Percentiles rank a stretch among this genome's conserved stretches.
Conservation (phyloP, 352 stramenopile species). For the Globisporangium splendens region DNA sequence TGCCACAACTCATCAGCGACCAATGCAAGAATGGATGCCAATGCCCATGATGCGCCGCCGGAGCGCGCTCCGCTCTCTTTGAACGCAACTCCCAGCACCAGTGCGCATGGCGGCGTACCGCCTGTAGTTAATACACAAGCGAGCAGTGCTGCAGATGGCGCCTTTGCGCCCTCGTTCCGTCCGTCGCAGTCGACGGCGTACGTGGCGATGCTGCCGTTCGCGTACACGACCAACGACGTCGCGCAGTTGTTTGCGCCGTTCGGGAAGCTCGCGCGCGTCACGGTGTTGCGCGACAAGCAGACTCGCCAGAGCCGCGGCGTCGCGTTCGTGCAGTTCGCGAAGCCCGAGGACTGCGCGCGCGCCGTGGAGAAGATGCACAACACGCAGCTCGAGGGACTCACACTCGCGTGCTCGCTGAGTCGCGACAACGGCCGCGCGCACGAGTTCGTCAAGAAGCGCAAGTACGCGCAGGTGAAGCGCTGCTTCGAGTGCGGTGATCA, state of each 20-base stretch:
- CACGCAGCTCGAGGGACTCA: slow-evolving; percentile 54
- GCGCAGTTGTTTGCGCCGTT: slow-evolving; percentile 80
- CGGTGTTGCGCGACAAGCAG: slow-evolving; percentile 71
- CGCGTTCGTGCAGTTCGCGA: slow-evolving; percentile 84
- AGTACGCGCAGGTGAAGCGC: slow-evolving; percentile 54
- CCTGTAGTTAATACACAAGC: too few relatives aligned
- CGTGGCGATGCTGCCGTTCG: slow-evolving; percentile 86
- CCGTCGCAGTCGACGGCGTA: slow-evolving; percentile 60
- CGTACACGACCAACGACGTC: slow-evolving; percentile 86
- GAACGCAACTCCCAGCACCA: too few relatives aligned
- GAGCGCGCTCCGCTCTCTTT: too few relatives aligned
- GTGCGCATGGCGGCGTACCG: too few relatives aligned
- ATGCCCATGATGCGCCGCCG: too few relatives aligned
- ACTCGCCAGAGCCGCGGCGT: slow-evolving; percentile 74
- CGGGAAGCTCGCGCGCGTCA: slow-evolving; percentile 69
- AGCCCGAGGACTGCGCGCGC: slow-evolving; percentile 47
- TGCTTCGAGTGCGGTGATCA: slow-evolving; percentile 84
- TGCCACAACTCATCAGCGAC: too few relatives aligned
- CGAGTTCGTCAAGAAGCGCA: slow-evolving; percentile 82
- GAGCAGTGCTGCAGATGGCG: too few relatives aligned
- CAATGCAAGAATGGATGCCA: too few relatives aligned
- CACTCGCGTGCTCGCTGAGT: slow-evolving; percentile 56
- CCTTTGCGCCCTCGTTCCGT: background rate
- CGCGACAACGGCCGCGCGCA: slow-evolving; percentile 75
- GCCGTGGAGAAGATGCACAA: slow-evolving; percentile 63